phyloP scores from a whole-genome alignment of 2,329 filamentous ascomycete genomes.

The Arthrocladium fulminans region DNA sequence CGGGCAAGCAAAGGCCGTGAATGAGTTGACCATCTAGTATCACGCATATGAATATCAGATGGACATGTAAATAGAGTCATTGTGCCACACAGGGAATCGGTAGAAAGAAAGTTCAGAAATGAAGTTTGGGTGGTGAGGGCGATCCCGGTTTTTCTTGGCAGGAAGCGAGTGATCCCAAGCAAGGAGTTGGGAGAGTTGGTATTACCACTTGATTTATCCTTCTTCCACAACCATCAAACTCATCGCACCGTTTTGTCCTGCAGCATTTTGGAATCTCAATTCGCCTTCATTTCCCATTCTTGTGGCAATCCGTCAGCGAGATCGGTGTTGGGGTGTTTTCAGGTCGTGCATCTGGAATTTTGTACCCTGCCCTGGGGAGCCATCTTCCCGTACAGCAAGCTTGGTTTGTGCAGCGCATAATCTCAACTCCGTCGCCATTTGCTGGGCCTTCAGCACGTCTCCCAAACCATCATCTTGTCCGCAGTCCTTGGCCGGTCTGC shows the following conservation, averaged over 20 bases:
- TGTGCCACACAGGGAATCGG: not conserved
- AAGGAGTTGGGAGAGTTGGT: conserved; percentile 4
- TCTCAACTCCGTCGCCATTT: not conserved
- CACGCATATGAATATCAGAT: not conserved
- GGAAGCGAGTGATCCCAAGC: conserved; percentile 1
- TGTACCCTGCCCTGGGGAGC: not conserved
- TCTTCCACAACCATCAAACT: conserved; percentile 5
- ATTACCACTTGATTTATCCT: conserved; percentile 3
- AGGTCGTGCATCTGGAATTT: conserved; percentile 1
- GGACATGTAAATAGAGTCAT: conserved; percentile 8
- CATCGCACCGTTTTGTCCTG: conserved; percentile 2
- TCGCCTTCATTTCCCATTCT: not conserved
- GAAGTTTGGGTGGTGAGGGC: conserved; percentile 4
- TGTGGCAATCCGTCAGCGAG: not conserved
- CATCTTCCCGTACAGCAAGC: conserved; percentile 2
- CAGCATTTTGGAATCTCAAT: not conserved
- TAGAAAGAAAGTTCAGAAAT: not conserved
- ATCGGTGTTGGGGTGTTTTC: conserved; percentile 3
- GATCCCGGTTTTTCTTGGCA: conserved; percentile 4
- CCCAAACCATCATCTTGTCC: not conserved
- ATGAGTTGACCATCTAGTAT: not conserved
- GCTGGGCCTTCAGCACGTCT: not conserved
- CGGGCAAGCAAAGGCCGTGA: not conserved
- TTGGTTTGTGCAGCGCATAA: not conserved
- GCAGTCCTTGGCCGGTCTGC: not conserved